phyloP scores from a whole-genome alignment of 129 eudicot species.

The Saussurea involucrata region DNA sequence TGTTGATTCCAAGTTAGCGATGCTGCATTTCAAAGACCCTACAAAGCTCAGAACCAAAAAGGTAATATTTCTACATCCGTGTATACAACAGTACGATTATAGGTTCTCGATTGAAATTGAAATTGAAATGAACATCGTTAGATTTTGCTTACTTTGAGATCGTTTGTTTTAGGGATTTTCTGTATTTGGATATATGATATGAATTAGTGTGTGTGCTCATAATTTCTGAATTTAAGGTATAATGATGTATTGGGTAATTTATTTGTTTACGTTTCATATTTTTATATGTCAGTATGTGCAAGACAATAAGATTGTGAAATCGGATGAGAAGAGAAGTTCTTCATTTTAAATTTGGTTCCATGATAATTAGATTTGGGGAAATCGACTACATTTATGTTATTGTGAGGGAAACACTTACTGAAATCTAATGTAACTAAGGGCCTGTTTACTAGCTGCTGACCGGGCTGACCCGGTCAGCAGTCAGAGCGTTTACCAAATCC shows the following conservation, averaged over 20 bases:
- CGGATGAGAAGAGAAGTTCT: neutral
- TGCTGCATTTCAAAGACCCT: constrained; percentile 50
- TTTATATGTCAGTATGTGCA: too few species aligned
- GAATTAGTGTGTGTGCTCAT: neutral
- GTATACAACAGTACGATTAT: neutral
- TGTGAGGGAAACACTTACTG: neutral
- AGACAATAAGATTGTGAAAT: too few species aligned
- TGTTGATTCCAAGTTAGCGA: constrained; percentile 24
- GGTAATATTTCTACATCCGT: constrained; percentile 32
- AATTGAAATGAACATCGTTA: neutral
- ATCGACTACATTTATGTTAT: neutral
- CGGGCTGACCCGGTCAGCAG: too few species aligned
- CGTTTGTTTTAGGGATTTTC: neutral
- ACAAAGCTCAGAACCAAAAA: constrained; percentile 54
- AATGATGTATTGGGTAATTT: neutral
- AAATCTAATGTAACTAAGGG: neutral
- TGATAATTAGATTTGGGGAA: neutral
- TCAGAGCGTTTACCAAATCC: too few species aligned
- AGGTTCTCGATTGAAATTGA: neutral
- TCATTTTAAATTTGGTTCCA: neutral
- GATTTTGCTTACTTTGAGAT: neutral
- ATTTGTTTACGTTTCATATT: too few species aligned
- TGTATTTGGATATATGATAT: neutral
- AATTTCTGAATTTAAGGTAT: neutral
- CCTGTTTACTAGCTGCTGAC: too few species aligned